Percentiles rank a stretch among this genome's conserved stretches.
These are phyloP conservation scores for Russula brevipes DNA, from an alignment of 768 basidiomycete species.

Conservation along the genomic window DNA sequence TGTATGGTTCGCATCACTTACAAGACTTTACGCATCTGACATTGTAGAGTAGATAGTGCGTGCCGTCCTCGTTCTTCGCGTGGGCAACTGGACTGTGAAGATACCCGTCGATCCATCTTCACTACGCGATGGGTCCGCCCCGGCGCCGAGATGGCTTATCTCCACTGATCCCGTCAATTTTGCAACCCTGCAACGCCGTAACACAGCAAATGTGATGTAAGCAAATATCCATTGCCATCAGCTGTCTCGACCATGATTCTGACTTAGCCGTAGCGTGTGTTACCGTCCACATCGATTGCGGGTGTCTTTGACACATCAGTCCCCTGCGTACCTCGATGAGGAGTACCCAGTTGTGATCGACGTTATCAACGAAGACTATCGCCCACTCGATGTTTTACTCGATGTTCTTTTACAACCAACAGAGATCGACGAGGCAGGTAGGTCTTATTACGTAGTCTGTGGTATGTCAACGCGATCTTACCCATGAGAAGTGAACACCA, in stretches of 20 bases:
- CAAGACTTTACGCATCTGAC: neutral
- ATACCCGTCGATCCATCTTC: slow-evolving; percentile 48
- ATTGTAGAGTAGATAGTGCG: slow-evolving; percentile 34
- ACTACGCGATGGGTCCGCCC: slow-evolving; percentile 32
- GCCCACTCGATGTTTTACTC: slow-evolving; percentile 59
- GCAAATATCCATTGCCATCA: slow-evolving; percentile 23
- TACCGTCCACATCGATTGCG: slow-evolving; percentile 56
- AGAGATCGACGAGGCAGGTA: slow-evolving; percentile 68
- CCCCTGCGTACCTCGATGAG: slow-evolving; percentile 78
- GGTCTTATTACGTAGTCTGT: slow-evolving; percentile 25
- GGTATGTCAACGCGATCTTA: neutral
- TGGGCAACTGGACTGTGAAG: slow-evolving; percentile 64
- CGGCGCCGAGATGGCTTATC: slow-evolving; percentile 50
- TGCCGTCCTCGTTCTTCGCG: slow-evolving; percentile 48
- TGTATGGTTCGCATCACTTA: slow-evolving; percentile 37
- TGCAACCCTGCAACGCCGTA: slow-evolving; percentile 45
- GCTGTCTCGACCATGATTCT: slow-evolving; percentile 13
- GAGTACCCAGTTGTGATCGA: slow-evolving; percentile 67
- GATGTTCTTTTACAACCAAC: slow-evolving; percentile 79
- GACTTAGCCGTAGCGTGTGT: slow-evolving; percentile 44
- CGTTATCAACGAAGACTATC: slow-evolving; percentile 66
- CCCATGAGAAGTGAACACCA: slow-evolving; percentile 46
- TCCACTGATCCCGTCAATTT: slow-evolving; percentile 51
- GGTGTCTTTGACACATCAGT: slow-evolving; percentile 51
- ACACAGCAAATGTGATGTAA: slow-evolving; percentile 46